These are phyloP conservation scores for Ceratocystis alfenasii DNA, from an alignment of 2,329 filamentous ascomycete genomes.

Conservation along the genomic window DNA sequence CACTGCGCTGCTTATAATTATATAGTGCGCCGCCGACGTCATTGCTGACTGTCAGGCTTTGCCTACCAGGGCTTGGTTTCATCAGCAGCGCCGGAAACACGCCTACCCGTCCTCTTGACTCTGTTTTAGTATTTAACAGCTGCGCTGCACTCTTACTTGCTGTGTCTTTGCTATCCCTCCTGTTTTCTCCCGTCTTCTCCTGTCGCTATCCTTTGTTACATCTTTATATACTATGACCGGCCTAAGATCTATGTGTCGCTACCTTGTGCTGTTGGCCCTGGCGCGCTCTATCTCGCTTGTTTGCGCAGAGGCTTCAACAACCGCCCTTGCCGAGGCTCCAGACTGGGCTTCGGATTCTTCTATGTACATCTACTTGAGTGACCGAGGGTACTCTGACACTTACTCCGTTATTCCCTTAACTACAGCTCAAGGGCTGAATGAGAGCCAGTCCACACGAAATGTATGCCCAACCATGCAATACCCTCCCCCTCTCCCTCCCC, in stretches of 20 bases:
- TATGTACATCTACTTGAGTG: constrained; percentile 6
- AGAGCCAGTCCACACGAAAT: constrained; percentile 29
- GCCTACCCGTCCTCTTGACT: not conserved
- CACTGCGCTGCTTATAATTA: not conserved
- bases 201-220: not conserved
- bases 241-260: not conserved
- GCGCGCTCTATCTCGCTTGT: not conserved
- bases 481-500: not conserved
- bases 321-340: not conserved
- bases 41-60: constrained; percentile 11
- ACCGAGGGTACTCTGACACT: constrained; percentile 23
- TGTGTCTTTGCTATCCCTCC: not conserved
- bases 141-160: not conserved
- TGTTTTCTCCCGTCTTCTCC: not conserved
- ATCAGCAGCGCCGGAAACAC: not conserved
- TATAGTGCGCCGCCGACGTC: constrained; percentile 4
- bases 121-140: not conserved
- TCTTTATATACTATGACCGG: not conserved
- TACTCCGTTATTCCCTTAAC: constrained; percentile 39
- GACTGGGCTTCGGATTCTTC: constrained; percentile 2
- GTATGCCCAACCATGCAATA: constrained; percentile 28
- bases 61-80: constrained; percentile 5
- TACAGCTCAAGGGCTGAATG: constrained; percentile 33
- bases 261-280: constrained; percentile 6
- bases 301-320: not conserved